Percentiles rank a stretch among this genome's conserved stretches.
Conservation (phyloP, 208 protist species). For the Spongospora subterranea region DNA sequence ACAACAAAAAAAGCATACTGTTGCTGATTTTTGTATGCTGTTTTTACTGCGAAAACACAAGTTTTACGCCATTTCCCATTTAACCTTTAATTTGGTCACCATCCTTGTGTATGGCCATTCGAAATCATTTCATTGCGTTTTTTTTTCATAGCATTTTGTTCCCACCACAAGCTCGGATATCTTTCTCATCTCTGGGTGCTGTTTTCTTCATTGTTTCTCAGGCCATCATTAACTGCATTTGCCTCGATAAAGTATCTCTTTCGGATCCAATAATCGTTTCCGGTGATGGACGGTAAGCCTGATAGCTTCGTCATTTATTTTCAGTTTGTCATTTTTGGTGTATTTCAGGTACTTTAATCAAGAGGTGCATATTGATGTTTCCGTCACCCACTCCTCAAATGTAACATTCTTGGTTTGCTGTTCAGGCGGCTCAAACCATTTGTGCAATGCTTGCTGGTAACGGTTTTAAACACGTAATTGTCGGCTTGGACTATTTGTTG, state of each 20-base stretch:
- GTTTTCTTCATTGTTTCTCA: too few species aligned
- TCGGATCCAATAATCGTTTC: constrained; percentile 86
- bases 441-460: constrained; percentile 89
- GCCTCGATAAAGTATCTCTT: constrained; percentile 62
- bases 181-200: not conserved
- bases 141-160: too few species aligned
- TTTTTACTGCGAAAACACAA: too few species aligned
- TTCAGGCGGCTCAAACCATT: constrained; percentile 91
- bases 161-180: too few species aligned
- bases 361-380: not conserved
- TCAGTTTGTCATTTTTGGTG: not conserved
- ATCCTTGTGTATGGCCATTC: too few species aligned
- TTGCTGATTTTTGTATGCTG: too few species aligned
- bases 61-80: too few species aligned
- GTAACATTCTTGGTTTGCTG: constrained; percentile 87
- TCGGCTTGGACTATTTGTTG: constrained; percentile 89
- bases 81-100: too few species aligned
- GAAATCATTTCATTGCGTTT: too few species aligned
- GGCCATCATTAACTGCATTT: constrained; percentile 87
- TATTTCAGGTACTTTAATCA: constrained; percentile 53
- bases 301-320: not conserved
- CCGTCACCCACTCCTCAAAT: not conserved
- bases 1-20: too few species aligned
- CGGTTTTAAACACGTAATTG: constrained; percentile 78
- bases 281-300: constrained; percentile 87